Evolutionary conservation across 2,329 filamentous ascomycete species (phyloP).

Genomic region (Alternaria viburni): DNA sequence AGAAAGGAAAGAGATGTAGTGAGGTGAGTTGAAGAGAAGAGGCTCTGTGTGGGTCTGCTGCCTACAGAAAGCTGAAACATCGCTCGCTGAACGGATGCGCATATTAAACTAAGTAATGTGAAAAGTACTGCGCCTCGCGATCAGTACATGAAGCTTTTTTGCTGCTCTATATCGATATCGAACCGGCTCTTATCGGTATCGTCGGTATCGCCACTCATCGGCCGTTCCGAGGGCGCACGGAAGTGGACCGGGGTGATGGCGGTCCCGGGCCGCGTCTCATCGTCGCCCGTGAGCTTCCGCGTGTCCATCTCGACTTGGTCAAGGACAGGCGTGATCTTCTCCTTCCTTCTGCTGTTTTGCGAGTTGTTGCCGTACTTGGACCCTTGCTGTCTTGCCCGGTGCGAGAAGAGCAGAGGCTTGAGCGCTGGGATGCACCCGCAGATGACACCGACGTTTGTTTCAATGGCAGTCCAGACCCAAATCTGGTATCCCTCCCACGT

Average conservation of each 20-base stretch:
- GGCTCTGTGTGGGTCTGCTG: slow-evolving; percentile 21
- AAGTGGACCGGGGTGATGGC: slow-evolving; percentile 24
- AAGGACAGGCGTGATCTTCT: slow-evolving; percentile 41
- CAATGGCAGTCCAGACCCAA: slow-evolving; percentile 53
- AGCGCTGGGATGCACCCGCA: slow-evolving; percentile 55
- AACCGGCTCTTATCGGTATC: slow-evolving; percentile 43
- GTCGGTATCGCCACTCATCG: slow-evolving; percentile 43
- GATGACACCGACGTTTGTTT: slow-evolving; percentile 53
- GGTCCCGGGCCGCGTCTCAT: slow-evolving; percentile 32
- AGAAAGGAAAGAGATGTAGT: slow-evolving; percentile 16
- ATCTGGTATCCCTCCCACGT: slow-evolving; percentile 55
- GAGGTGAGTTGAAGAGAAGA: slow-evolving; percentile 19
- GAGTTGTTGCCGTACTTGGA: slow-evolving; percentile 42
- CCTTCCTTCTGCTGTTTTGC: slow-evolving; percentile 36
- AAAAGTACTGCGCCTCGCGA: slow-evolving; percentile 21
- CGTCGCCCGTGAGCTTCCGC: slow-evolving; percentile 35
- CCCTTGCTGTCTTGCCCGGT: slow-evolving; percentile 37
- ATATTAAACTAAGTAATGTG: slow-evolving; percentile 21
- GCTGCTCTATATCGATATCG: slow-evolving; percentile 44
- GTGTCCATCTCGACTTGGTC: slow-evolving; percentile 46
- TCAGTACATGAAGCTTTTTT: slow-evolving; percentile 47
- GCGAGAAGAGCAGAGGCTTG: slow-evolving; percentile 49
- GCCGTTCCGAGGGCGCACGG: slow-evolving; percentile 29
- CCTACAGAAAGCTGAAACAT: slow-evolving; percentile 19
- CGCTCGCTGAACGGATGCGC: slow-evolving; percentile 19